Evolutionary conservation across 2,329 filamentous ascomycete species (phyloP), one percentile per base, ranked within the genome.

Genomic region (Aulographum hederae): DNA sequence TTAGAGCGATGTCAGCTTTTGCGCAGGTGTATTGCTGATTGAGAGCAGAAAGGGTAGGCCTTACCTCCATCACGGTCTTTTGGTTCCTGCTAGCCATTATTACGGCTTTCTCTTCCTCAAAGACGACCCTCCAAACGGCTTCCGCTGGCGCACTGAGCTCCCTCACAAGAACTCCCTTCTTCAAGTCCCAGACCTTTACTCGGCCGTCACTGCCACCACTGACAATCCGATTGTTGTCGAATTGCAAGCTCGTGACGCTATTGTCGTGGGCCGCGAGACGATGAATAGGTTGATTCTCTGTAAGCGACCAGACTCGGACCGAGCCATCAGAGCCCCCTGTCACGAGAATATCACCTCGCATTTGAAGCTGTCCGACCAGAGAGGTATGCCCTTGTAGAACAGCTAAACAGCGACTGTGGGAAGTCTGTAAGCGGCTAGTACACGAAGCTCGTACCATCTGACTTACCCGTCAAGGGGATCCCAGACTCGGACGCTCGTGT

Each of bases 401-500:
- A 18, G 84, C 85, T 47, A 89, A 72, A 45, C 85, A 86, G 51
- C 80, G 76, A 26, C 54, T 47, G 18, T 15, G 14, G 23, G 10
- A 13, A 15, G 18, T 13, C 12, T 17, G 26, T 35, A 29, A 37
- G 34, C n/a, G 6, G 8, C 8, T 8, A 8, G 6, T 18, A 30
- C 18, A 15, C 6, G 17, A 17, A 11, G n/a, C n/a, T 31, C 13
- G 32, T 18, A 12, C 4, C 14, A 16, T 25, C n/a, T 16, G 25
- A n/a, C 8, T 20, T 10, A 80, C 76, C 84, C 85, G 44, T 81
- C 82, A 31, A 67, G 71, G 17, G 82, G 81, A 60, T 98, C 84
- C 89, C 89, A 98, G 39, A 98, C 91, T 40, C 89, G 69, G 17
- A 98, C 86, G 44, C 86, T 94, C 3, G 89, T 98, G 54, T 98